Evolutionary conservation across 2,329 filamentous ascomycete genomes (phyloP).

Genomic region (Epichloe amarillans): DNA sequence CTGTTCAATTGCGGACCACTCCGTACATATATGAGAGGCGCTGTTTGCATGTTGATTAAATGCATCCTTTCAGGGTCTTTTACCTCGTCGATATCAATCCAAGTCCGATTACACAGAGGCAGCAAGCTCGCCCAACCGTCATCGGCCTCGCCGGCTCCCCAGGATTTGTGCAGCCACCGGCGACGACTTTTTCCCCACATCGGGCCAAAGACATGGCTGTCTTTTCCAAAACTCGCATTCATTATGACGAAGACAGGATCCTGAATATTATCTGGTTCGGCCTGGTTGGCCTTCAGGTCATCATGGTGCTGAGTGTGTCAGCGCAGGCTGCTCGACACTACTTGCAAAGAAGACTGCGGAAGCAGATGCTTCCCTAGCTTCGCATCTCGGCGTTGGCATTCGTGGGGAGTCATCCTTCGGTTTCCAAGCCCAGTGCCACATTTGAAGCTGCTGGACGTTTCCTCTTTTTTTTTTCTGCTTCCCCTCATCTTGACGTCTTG

Average conservation of each 20-base stretch:
- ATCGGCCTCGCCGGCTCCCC: not conserved
- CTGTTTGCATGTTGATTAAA: not conserved
- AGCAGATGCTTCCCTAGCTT: slow-evolving; percentile 4
- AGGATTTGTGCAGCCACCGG: not conserved
- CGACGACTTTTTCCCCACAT: not conserved
- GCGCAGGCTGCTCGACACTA: slow-evolving; percentile 12
- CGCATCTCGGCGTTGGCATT: not conserved
- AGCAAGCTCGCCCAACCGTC: not conserved
- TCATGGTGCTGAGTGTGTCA: slow-evolving; percentile 29
- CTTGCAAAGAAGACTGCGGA: slow-evolving; percentile 4
- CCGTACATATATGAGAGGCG: too few relatives aligned
- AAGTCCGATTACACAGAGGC: too few relatives aligned
- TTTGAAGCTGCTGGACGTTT: not conserved
- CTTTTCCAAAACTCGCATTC: slow-evolving; percentile 15
- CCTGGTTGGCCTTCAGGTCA: slow-evolving; percentile 30
- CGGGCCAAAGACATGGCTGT: slow-evolving; percentile 7
- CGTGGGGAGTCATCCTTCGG: not conserved
- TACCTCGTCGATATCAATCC: too few relatives aligned
- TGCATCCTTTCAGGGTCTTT: not conserved
- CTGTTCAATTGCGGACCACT: too few relatives aligned
- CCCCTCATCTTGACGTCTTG: not conserved
- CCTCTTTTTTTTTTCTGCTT: not conserved
- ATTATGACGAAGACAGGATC: slow-evolving; percentile 21
- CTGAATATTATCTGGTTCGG: slow-evolving; percentile 34
- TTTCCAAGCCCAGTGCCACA: not conserved